Percentiles rank a stretch among this genome's conserved stretches.
phyloP scores from a whole-genome alignment of 129 eudicot species.

The Silybum marianum region DNA sequence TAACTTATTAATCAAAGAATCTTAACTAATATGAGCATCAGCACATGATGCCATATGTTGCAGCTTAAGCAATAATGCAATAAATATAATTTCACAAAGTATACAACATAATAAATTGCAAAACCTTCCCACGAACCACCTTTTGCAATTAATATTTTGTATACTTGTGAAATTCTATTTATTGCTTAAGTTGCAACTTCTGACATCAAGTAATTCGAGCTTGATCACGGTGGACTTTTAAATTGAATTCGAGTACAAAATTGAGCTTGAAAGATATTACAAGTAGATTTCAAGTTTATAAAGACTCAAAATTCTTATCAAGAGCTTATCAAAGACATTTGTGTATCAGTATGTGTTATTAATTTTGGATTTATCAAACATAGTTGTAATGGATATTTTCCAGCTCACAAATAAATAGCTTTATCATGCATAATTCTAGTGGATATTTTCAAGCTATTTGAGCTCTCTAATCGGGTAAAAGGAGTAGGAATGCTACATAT shows the following conservation, averaged over 20 bases:
- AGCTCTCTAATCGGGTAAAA: no score
- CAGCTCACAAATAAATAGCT: neutral
- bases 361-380: neutral
- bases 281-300: no score
- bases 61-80: neutral
- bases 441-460: neutral
- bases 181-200: neutral
- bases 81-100: neutral
- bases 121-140: neutral
- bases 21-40: slow-evolving; percentile 11
- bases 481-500: neutral
- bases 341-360: neutral
- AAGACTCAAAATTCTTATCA: no score
- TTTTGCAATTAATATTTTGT: slow-evolving; percentile 14
- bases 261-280: no score
- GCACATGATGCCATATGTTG: slow-evolving; percentile 8
- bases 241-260: no score
- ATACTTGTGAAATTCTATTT: neutral
- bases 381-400: neutral
- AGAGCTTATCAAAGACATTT: no score
- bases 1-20: neutral
- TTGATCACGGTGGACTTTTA: no score
- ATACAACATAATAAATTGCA: slow-evolving; percentile 14
- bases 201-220: no score
- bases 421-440: neutral